These are phyloP conservation scores for Malus hybrid DNA, from an alignment of 331 rosid species.

Conservation along the genomic window DNA sequence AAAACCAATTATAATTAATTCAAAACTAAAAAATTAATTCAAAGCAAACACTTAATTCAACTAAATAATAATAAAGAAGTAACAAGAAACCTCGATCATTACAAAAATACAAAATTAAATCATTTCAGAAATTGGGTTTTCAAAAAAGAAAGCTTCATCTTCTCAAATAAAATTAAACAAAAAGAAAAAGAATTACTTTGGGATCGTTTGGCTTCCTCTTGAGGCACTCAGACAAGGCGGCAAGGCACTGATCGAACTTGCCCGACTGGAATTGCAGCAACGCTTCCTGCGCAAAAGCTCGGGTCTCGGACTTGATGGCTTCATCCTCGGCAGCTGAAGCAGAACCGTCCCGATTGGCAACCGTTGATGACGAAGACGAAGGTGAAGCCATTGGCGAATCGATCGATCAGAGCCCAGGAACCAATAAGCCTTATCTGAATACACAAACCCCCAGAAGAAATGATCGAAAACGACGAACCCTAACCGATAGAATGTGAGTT, in stretches of 20 bases:
- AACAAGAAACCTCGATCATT: no score
- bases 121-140: no score
- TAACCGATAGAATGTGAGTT: neutral
- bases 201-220: constrained; percentile 73
- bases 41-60: neutral
- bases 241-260: constrained; percentile 66
- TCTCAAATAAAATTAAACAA: neutral
- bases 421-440: constrained; percentile 10
- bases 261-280: constrained; percentile 74
- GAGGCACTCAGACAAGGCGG: constrained; percentile 66
- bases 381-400: constrained; percentile 74
- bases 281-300: constrained; percentile 77
- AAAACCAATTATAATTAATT: neutral
- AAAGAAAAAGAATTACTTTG: constrained; percentile 37
- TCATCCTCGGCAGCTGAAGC: constrained; percentile 54
- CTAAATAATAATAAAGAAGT: no score
- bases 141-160: no score
- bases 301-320: constrained; percentile 38
- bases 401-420: constrained; percentile 30
- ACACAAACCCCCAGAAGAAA: constrained; percentile 1
- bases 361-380: constrained; percentile 36
- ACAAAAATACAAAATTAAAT: no score
- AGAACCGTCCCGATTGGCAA: constrained; percentile 50
- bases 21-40: neutral
- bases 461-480: neutral